Conservation (phyloP, 331 rosid genomes). For the Stylosanthes scabra region DNA sequence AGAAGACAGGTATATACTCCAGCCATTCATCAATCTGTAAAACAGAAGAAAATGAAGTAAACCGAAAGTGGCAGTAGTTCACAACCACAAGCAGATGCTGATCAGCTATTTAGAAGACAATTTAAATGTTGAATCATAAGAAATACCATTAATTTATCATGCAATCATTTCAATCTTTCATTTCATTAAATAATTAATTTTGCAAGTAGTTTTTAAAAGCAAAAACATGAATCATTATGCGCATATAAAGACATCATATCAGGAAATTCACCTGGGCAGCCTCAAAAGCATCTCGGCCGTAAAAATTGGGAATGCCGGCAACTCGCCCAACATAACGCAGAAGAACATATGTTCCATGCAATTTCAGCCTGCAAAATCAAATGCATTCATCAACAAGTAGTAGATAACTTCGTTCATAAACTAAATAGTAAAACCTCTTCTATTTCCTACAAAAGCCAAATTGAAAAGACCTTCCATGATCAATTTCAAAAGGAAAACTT, state of each 20-base stretch:
- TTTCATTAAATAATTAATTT: conserved; percentile 23
- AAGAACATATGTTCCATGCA: conserved; percentile 69
- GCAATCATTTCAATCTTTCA: conserved; percentile 12
- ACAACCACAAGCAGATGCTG: conserved; percentile 4
- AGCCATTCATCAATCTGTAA: conserved; percentile 85
- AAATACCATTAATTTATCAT: neutral
- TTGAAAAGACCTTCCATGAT: conserved; percentile 6
- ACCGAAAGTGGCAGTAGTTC: neutral
- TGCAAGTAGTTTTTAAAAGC: neutral
- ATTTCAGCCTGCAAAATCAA: conserved; percentile 55
- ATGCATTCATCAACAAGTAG: conserved; percentile 22
- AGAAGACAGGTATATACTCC: conserved; percentile 76
- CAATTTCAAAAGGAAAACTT: neutral
- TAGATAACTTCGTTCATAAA: neutral
- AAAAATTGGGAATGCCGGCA: conserved; percentile 62
- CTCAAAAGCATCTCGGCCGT: conserved; percentile 66
- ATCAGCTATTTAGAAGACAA: neutral
- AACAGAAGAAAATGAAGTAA: conserved; percentile 7
- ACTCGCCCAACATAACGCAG: conserved; percentile 71
- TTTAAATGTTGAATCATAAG: neutral
- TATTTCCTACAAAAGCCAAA: neutral
- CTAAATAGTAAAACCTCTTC: neutral
- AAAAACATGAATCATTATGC: neutral
- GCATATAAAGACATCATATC: neutral
- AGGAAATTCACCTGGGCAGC: conserved; percentile 65